Percentiles rank a stretch among this genome's conserved stretches.
Evolutionary conservation across 306 rosid species (phyloP).

Genomic region (Sicyos baderoa): DNA sequence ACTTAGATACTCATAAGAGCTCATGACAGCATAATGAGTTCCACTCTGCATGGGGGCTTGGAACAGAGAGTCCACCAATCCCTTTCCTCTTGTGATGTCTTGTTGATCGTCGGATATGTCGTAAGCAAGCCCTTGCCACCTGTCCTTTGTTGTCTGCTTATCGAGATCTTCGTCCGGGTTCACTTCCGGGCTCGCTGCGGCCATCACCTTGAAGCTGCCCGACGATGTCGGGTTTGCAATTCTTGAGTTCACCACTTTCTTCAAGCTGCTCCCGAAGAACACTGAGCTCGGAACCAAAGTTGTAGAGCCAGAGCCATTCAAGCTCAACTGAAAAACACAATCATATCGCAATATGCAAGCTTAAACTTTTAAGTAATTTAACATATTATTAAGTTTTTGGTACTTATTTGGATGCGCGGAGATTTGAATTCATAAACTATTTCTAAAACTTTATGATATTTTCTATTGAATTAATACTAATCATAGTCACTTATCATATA

Average conservation of each 20-base stretch:
- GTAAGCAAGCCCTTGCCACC: constrained; percentile 57
- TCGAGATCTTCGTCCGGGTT: constrained; percentile 24
- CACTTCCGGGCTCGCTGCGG: neutral
- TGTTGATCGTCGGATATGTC: constrained; percentile 86
- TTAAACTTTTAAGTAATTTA: too few relatives aligned
- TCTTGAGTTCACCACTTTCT: constrained; percentile 52
- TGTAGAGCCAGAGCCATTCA: constrained; percentile 46
- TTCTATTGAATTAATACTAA: too few relatives aligned
- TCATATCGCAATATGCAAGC: neutral
- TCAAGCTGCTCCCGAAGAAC: constrained; percentile 71
- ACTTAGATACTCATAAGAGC: constrained; percentile 82
- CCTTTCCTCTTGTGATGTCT: constrained; percentile 96
- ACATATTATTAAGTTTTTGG: too few relatives aligned
- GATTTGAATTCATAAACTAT: too few relatives aligned
- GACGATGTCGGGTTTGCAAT: constrained; percentile 16
- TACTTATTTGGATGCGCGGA: too few relatives aligned
- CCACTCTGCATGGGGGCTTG: constrained; percentile 59
- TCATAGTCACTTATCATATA: too few relatives aligned
- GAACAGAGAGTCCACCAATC: constrained; percentile 73
- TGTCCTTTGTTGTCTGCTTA: constrained; percentile 46
- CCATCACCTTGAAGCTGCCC: constrained; percentile 27
- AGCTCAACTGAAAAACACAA: constrained; percentile 42
- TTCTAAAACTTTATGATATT: too few relatives aligned
- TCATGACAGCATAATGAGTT: constrained; percentile 73
- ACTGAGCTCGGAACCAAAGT: constrained; percentile 51